Evolutionary conservation across 305 asterid species (phyloP), one percentile per base, ranked within the genome.

Genomic region (Withania somnifera): DNA sequence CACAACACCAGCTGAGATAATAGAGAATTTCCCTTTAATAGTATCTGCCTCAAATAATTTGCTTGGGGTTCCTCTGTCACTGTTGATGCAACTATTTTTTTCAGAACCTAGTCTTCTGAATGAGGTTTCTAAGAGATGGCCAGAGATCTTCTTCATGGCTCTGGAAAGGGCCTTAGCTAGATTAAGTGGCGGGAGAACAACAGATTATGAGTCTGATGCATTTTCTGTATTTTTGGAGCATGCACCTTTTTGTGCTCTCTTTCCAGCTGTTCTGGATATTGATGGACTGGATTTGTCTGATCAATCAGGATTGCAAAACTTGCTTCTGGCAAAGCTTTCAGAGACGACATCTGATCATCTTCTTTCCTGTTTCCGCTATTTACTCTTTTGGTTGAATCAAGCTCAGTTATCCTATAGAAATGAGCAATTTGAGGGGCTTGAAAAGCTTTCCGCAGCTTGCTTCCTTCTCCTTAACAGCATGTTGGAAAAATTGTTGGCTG

Each of bases 241-340:
- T 68, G 94, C 90, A 81, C 98, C 98, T 61, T 93, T 94, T 84
- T 85, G 83, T 90, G 90, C 87, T 69, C 90, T 96, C 84, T 90
- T 96, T 88, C 93, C 97, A 56, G 84, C 89, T 47, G 82, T 90
- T 84, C 86, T 90, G 69, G 88, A 86, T 84, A 86, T 89, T 87
- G 84, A 86, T 71, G 84, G 87, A 83, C 80, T 86, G 79, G 85
- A 80, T 86, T 83, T 83, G 81, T 85, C 88, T 28, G 88, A 84
- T 86, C 88, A 87, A 82, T 82, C 89, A 38, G 87, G 83, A 47
- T 82, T 90, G 80, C 91, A 83, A 73, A 84, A 88, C 84, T 87
- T 96, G 86, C 93, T 96, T 85, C 84, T 93, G 89, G 91, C 87
- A 51, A 96, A 92, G 84, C 85, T 96, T 82, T 87, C 89, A 36